These are phyloP conservation scores for Penicillium salamii DNA, from an alignment of 495 filamentous ascomycete genomes.

Conservation along the genomic window DNA sequence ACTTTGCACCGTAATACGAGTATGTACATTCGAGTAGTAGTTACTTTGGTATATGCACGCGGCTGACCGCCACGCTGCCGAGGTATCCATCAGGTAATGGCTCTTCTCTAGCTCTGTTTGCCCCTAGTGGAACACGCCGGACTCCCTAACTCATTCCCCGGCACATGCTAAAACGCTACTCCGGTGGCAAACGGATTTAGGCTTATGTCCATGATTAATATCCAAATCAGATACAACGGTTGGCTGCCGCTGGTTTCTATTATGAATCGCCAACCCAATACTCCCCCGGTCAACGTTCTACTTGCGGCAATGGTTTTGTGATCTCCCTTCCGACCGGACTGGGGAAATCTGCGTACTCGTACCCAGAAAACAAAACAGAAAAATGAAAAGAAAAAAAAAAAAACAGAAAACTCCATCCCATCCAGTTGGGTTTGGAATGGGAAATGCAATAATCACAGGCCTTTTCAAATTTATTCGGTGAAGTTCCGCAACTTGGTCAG, in stretches of 20 bases:
- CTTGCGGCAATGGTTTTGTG: neutral
- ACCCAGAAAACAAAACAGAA: conserved; percentile 3
- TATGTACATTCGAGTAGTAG: neutral
- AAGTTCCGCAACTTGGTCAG: conserved; percentile 73
- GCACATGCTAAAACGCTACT: conserved; percentile 14
- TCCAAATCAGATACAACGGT: neutral
- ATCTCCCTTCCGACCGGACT: neutral
- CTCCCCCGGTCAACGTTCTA: neutral
- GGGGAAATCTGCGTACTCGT: neutral
- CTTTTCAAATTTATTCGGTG: conserved; percentile 35
- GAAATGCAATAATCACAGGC: too few relatives aligned
- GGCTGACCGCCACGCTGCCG: too few relatives aligned
- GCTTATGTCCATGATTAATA: neutral
- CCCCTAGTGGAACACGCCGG: conserved; percentile 8
- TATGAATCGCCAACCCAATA: neutral
- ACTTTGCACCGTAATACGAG: too few relatives aligned
- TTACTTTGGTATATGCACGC: too few relatives aligned
- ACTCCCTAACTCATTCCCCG: conserved; percentile 8
- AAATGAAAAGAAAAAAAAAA: neutral
- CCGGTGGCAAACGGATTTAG: conserved; percentile 11
- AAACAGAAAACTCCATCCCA: too few relatives aligned
- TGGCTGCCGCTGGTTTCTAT: conserved; percentile 4
- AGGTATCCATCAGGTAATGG: too few relatives aligned
- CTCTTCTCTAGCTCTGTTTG: too few relatives aligned
- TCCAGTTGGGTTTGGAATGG: too few relatives aligned